Base-by-base conservation (phyloP, 306 rosid species). In the Fragaria iinumae region DNA sequence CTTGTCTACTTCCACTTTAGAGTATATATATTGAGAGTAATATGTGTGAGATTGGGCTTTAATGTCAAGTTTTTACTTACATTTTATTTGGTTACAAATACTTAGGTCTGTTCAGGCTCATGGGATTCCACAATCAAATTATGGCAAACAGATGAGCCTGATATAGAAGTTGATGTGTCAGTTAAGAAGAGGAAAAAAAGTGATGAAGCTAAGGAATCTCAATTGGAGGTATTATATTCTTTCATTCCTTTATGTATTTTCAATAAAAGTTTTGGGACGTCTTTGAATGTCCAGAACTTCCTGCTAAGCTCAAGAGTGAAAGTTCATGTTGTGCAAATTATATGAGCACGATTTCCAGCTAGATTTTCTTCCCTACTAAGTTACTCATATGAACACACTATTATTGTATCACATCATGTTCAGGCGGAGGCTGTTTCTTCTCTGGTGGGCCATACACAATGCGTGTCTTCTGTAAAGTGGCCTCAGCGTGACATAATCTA, bases 41-140 rank as follows among this genome's bases (percentile, higher is more conserved):
- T 43, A 27, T 69, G 53, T 11, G 13, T 14, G 43, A 38, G 74
- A 49, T 84, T 64, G 45, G 55, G 66, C 34, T 29, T 55, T 82
- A 53, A 76, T 80, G 72, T 69, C 38, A 64, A 47, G 57, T 45
- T 77, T n/a, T 76, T 21, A 47, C 69, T 70, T 69, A 27, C 75
- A 47, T 32, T 44, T 75, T 48, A 21, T 8, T 43, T n/a, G 18
- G 16, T 82, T 77, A 21, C 69, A 68, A 80, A 9, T 83, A 32
- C 60, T 62, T 83, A 95, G 98, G 83, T 95, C 64, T 95, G 99
- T 81, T 95, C 99, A 44, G 96, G 97, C 83, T 90, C 98, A 77
- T 92, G 99, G 97, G 99, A 95, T 88, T 86, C 83, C 80, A 88
- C 86, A 41, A 91, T 95, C 88, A 95, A 87, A 76, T 71, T 95